Evolutionary conservation across 2,329 filamentous ascomycete species (phyloP).

Genomic region (Orbilia brochopaga): DNA sequence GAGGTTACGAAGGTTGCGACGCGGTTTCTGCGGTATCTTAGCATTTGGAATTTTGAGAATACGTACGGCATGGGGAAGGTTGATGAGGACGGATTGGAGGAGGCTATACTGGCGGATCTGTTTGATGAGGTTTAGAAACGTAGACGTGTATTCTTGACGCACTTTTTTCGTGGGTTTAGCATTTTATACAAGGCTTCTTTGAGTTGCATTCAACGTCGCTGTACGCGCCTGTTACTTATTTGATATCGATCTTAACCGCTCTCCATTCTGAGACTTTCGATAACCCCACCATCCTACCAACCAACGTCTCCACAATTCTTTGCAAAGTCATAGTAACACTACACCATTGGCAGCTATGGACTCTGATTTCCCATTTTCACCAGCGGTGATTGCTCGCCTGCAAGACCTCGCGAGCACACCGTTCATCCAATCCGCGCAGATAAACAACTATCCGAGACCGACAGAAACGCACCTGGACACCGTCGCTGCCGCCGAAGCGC

Average conservation of each 20-base stretch:
- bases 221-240: neutral
- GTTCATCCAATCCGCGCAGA: slow-evolving; percentile 18
- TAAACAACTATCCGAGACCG: slow-evolving; percentile 35
- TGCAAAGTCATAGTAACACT: neutral
- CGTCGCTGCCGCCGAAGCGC: slow-evolving; percentile 28
- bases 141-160: slow-evolving; percentile 54
- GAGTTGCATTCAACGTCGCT: slow-evolving; percentile 1
- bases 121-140: slow-evolving; percentile 69
- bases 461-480: slow-evolving; percentile 38
- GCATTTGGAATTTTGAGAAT: slow-evolving; percentile 90
- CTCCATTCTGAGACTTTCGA: too few relatives aligned
- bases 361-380: slow-evolving; percentile 19
- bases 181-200: slow-evolving; percentile 49
- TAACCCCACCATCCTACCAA: neutral
- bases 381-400: slow-evolving; percentile 30
- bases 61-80: slow-evolving; percentile 81
- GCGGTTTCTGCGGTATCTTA: slow-evolving; percentile 89
- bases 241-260: too few relatives aligned
- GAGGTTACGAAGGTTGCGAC: slow-evolving; percentile 78
- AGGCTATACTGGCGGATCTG: slow-evolving; percentile 72
- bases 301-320: neutral
- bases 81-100: slow-evolving; percentile 70
- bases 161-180: too few relatives aligned
- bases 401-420: slow-evolving; percentile 29
- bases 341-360: slow-evolving; percentile 15